These are phyloP conservation scores for Colletotrichum phormii DNA, from an alignment of 2,329 filamentous ascomycete genomes.

Conservation along the genomic window DNA sequence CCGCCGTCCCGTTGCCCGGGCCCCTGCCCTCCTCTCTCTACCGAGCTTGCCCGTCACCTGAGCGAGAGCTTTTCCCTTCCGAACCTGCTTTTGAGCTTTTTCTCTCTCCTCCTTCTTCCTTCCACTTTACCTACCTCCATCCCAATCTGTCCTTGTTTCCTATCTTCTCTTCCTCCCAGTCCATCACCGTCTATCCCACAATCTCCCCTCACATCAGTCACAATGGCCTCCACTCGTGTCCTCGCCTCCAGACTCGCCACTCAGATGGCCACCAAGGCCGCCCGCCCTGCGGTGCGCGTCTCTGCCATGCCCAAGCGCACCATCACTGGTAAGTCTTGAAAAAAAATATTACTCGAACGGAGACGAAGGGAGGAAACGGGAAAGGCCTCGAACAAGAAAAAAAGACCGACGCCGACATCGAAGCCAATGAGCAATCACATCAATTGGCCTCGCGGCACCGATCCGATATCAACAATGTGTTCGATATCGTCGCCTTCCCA, in stretches of 20 bases:
- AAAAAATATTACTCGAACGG: conserved; percentile 3
- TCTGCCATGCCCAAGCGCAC: conserved; percentile 79
- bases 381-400: background rate
- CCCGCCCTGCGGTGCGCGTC: conserved; percentile 78
- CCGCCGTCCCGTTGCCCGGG: conserved; percentile 39
- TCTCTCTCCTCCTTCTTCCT: conserved; percentile 56
- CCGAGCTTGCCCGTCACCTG: conserved; percentile 38
- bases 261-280: conserved; percentile 80
- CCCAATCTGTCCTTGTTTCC: conserved; percentile 38
- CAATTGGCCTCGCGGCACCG: conserved; percentile 45
- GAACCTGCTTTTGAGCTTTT: conserved; percentile 41
- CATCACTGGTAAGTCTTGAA: conserved; percentile 73
- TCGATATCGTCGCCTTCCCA: conserved; percentile 24
- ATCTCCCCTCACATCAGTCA: conserved; percentile 67
- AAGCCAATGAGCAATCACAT: conserved; percentile 35
- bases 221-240: conserved; percentile 84
- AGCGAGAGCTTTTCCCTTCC: conserved; percentile 44
- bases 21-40: conserved; percentile 36
- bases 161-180: conserved; percentile 38
- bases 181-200: conserved; percentile 45
- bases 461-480: conserved; percentile 28
- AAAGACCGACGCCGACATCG: conserved; percentile 15
- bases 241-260: conserved; percentile 82
- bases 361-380: background rate
- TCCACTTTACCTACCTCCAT: conserved; percentile 39